These are phyloP conservation scores for Scleroderma bovista DNA, from an alignment of 768 basidiomycete species.

Conservation along the genomic window DNA sequence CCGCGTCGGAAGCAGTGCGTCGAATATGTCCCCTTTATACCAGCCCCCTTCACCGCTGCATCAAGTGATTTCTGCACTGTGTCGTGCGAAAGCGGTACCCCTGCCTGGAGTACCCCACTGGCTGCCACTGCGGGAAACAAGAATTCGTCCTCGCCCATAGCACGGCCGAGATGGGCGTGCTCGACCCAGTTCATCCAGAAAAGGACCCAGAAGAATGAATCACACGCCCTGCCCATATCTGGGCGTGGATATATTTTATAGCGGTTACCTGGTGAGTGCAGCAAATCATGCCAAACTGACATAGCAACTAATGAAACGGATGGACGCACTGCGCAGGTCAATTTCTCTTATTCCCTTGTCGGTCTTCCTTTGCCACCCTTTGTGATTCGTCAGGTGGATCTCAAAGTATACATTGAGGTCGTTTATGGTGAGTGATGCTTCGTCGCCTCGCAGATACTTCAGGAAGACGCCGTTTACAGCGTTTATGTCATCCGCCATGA, in stretches of 20 bases:
- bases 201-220: slow-evolving; percentile 25
- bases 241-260: slow-evolving; percentile 30
- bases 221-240: slow-evolving; percentile 21
- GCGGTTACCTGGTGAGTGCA: slow-evolving; percentile 1
- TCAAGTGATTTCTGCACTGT: too few species aligned
- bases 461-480: not conserved
- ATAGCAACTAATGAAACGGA: not conserved
- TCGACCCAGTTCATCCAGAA: slow-evolving; percentile 14
- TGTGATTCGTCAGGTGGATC: slow-evolving; percentile 15
- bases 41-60: too few species aligned
- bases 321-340: slow-evolving; percentile 8
- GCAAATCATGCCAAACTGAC: not conserved
- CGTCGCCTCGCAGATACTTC: slow-evolving; percentile 1
- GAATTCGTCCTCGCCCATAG: not conserved
- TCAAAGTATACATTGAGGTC: slow-evolving; percentile 14
- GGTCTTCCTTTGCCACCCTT: slow-evolving; percentile 21
- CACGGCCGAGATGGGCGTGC: not conserved
- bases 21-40: too few species aligned
- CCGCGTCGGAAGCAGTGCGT: too few species aligned
- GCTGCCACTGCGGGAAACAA: too few species aligned
- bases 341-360: slow-evolving; percentile 21
- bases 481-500: slow-evolving; percentile 6
- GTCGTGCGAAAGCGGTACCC: too few species aligned
- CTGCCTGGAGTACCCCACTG: too few species aligned
- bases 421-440: not conserved